Evolutionary conservation across 805 yeast species (phyloP), one percentile per base, ranked within the genome.

Genomic region (Trichomonascus vanleenenianus): DNA sequence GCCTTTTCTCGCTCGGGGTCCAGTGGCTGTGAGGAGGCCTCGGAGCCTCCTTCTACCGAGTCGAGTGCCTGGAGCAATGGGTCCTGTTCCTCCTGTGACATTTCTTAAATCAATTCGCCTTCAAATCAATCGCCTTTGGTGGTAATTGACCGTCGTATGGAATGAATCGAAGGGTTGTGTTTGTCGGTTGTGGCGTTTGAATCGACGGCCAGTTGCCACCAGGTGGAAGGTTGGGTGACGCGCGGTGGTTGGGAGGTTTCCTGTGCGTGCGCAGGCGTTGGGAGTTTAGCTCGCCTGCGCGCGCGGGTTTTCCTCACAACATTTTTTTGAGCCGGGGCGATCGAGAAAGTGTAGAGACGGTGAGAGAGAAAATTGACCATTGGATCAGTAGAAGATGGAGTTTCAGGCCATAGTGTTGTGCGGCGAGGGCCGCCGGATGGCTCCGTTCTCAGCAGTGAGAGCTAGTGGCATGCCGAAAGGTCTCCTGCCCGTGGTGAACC

Each of bases 361-460:
- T 30, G 31, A 30, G 31, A 30, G 31, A 30, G 10, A 30, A 30
- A 30, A 9, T 30, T 30, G 27, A 15, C 27, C 18, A 18, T 8
- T 20, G 19, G 31, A 6, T 31, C 25, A 40, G n/a, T n/a, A n/a
- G n/a, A 42, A 20, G 14, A 89, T 91, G 97, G 96, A 88, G 66
- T 83, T 88, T 61, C 96, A 89, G 59, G 97, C 96, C 0, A 74
- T 91, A 41, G 77, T 91, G 16, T 76, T 87, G 47, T 89, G 97
- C 67, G 97, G 97, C 2, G 78, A 76, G 43, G 97, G 97, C 11
- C 70, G 70, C 15, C 72, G 73, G 40, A 70, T 93, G 54, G 61
- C 76, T 12, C 97, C 97, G 0, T 77, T 91, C 50, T 63, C 68
- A 12, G 75, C 89, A 0, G 72, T 70, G 32, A 68, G 81, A 42